phyloP scores from a whole-genome alignment of 2,329 filamentous ascomycete genomes.

The Rachicladosporium sp. region DNA sequence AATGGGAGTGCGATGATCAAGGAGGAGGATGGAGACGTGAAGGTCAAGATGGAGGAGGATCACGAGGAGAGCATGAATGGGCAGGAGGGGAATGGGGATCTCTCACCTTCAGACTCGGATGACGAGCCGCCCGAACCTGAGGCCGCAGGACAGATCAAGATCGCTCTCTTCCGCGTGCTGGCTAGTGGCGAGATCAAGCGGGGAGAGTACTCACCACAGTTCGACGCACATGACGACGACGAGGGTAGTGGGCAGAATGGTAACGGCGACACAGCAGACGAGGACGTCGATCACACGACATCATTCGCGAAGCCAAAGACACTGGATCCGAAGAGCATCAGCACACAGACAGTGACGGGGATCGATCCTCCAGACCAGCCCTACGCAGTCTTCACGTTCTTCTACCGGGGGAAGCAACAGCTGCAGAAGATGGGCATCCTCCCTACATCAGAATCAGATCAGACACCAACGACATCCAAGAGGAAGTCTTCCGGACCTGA shows the following conservation, averaged over 20 bases:
- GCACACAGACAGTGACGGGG: conserved; percentile 96
- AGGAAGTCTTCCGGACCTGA: conserved; percentile 73
- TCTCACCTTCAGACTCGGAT: conserved; percentile 57
- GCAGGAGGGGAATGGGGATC: conserved; percentile 53
- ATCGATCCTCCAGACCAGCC: conserved; percentile 94
- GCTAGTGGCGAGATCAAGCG: conserved; percentile 96
- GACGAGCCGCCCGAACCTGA: conserved; percentile 81
- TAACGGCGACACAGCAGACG: conserved; percentile 48
- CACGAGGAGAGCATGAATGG: conserved; percentile 57
- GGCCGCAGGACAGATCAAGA: conserved; percentile 94
- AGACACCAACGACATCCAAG: conserved; percentile 46
- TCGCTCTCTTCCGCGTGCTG: conserved; percentile 87
- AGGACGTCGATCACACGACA: conserved; percentile 89
- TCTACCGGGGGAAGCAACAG: conserved; percentile 92
- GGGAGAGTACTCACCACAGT: conserved; percentile 95
- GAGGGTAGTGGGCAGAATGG: conserved; percentile 47
- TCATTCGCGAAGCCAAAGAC: conserved; percentile 96
- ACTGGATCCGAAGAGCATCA: conserved; percentile 91
- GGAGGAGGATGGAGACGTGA: conserved; percentile 36
- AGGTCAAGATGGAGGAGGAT: conserved; percentile 24
- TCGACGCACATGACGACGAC: conserved; percentile 91
- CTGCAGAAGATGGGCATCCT: conserved; percentile 92
- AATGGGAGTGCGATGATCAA: conserved; percentile 38
- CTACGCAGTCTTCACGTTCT: conserved; percentile 93
- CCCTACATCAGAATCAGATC: conserved; percentile 47